Conservation (phyloP, 768 basidiomycete genomes). For the Kwoniella dejecticola region DNA sequence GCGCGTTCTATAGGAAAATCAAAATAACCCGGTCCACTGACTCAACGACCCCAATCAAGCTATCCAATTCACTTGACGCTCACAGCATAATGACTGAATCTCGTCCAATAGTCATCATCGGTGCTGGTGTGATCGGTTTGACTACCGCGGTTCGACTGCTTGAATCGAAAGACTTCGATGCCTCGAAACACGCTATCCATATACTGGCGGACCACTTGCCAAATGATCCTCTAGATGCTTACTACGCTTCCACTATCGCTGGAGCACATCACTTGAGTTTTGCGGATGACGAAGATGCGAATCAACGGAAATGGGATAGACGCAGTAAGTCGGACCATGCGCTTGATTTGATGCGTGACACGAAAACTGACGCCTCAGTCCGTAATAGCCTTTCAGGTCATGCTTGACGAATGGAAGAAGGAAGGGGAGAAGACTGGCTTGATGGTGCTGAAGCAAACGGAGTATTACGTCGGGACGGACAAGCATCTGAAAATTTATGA, state of each 20-base stretch:
- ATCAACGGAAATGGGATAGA: constrained; percentile 48
- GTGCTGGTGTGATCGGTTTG: constrained; percentile 56
- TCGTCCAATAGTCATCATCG: constrained; percentile 49
- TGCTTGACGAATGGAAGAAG: constrained; percentile 44
- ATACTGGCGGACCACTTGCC: constrained; percentile 53
- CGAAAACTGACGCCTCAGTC: background rate
- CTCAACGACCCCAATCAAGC: too few species aligned
- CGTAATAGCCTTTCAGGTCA: constrained; percentile 44
- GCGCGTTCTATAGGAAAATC: background rate
- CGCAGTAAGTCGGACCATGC: constrained; percentile 44
- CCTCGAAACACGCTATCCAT: constrained; percentile 28
- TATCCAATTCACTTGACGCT: too few species aligned
- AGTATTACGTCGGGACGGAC: constrained; percentile 47
- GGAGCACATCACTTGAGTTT: constrained; percentile 56
- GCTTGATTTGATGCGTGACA: too few species aligned
- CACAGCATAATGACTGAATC: too few species aligned
- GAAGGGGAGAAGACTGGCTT: constrained; percentile 38
- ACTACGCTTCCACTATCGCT: constrained; percentile 48
- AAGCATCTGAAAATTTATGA: constrained; percentile 52
- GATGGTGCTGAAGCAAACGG: constrained; percentile 53
- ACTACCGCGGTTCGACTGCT: constrained; percentile 53
- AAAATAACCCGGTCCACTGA: background rate
- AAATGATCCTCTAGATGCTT: constrained; percentile 42
- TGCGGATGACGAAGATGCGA: constrained; percentile 49
- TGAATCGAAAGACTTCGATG: constrained; percentile 22